Evolutionary conservation across 345 rosid genomes (phyloP), one percentile per base, ranked within the genome.

Genomic region (Kandelia obovata): DNA sequence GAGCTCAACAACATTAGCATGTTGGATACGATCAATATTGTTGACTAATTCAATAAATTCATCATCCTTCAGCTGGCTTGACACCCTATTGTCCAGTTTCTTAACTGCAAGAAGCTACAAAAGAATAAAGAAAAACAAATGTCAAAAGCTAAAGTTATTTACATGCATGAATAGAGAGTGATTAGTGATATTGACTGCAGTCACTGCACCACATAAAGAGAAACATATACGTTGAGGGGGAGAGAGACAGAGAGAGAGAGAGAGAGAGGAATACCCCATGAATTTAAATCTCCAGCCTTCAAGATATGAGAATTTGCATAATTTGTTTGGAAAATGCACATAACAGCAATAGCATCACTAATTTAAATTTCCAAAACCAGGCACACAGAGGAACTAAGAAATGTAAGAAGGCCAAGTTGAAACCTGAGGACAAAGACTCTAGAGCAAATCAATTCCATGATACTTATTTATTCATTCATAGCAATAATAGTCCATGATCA

Each of bases 11-110:
- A 96, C 83, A 73, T 92, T 87, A 46, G 92, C 92, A 59, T 96
- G 97, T 69, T 92, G 88, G 61, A 96, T 87, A 69, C 77, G 77
- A 77, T 96, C 97, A 66, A 96, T 74, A 75, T 79, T 80, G 81
- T 90, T 86, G 58, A 96, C 96, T 66, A 96, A 78, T 68, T 82
- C 91, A 71, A 92, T 79, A 71, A 96, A 96, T 68, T 92, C 97
- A 4, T 80, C 87, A 69, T 90, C 97, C 53, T 80, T 80, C 77
- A 82, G 96, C 70, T 86, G 96, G 70, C 78, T 81, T 66, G 90
- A 79, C 53, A 82, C 85, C 72, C 75, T 82, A 80, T 80, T 84
- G 75, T 90, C 95, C 71, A 96, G 78, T 80, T 96, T 96, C 92
- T 96, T 96, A 72, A 96, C 96, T 30, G 96, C 96, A 55, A 84